These are phyloP conservation scores for Camillea tinctor DNA, from an alignment of 2,329 filamentous ascomycete genomes.

Conservation along the genomic window DNA sequence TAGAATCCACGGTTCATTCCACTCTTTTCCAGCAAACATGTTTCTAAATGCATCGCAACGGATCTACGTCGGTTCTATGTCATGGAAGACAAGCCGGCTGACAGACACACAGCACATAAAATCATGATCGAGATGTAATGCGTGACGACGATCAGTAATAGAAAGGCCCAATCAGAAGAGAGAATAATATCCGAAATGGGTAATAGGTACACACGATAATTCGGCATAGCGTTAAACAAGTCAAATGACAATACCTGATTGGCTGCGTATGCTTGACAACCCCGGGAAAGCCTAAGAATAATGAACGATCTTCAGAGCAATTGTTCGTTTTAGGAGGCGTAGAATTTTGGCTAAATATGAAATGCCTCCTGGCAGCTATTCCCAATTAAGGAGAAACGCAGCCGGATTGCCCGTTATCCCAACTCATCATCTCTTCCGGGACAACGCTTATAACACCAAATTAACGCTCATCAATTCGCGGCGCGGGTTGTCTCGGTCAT, in stretches of 20 bases:
- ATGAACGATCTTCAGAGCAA: background rate
- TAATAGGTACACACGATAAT: background rate
- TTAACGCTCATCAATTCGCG: background rate
- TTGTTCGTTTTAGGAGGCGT: background rate
- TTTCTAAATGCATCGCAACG: background rate
- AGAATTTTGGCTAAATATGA: background rate
- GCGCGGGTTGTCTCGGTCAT: background rate
- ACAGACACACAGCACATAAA: background rate
- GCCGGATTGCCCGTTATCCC: background rate
- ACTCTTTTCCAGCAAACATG: background rate
- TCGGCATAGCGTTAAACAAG: background rate
- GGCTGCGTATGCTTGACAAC: background rate
- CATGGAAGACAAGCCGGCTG: background rate
- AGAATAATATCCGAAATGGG: background rate
- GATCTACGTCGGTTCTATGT: background rate
- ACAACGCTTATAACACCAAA: background rate
- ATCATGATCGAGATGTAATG: background rate
- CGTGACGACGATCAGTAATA: background rate
- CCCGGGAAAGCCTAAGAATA: background rate
- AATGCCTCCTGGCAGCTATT: background rate
- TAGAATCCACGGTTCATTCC: background rate
- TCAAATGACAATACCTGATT: background rate
- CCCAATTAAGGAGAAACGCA: background rate
- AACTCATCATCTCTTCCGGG: background rate
- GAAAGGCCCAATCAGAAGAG: background rate